Base-by-base conservation (phyloP, 768 basidiomycete genomes). In the Suillus clintonianus region DNA sequence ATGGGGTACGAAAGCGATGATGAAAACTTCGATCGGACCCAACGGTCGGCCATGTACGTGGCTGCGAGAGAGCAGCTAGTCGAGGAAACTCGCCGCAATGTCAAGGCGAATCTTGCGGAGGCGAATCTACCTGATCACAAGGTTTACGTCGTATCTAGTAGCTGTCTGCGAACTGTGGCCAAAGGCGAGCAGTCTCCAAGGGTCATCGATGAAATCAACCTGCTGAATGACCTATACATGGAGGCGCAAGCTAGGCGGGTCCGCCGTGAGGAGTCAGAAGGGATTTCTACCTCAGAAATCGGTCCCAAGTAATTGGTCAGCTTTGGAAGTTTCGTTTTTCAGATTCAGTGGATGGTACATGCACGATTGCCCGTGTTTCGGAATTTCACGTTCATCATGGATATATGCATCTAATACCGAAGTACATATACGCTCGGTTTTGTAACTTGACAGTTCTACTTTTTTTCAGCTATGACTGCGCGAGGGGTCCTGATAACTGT, bases 91-190 rank as follows among this genome's bases (percentile, higher is more conserved):
- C 50, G 65, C 22, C 42, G 56, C 37, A 67, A 43, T 54, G 62
- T 71, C 13, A 55, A 62, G 54, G 37, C 27, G 30, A 67, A 65
- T 47, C 60, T 71, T 43, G 37, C 36, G 24, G 62, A 63, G 2
- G 65, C 71, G 2, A 59, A 62, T 36, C 53, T 72, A 27, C 69
- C 69, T 5, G 60, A 68, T 11, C 62, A 68, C 42, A 69, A 58
- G 43, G 71, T 66, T 3, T 71, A 70, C 24, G 58, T 71, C 22
- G 71, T 71, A 10, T 68, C 65, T 41, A 70, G 63, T 51, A 61
- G 24, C 9, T 43, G 64, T 1, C 45, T 71, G 14, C 34, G 50
- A 30, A 56, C 62, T 27, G 56, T 70, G 3, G 51, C 67, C 14
- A 61, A 59, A 41, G 48, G 45, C 4, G 32, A 60, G 15, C 39